Evolutionary conservation across 2,329 filamentous ascomycete genomes (phyloP).

Genomic region (Macroventuria anomochaeta): DNA sequence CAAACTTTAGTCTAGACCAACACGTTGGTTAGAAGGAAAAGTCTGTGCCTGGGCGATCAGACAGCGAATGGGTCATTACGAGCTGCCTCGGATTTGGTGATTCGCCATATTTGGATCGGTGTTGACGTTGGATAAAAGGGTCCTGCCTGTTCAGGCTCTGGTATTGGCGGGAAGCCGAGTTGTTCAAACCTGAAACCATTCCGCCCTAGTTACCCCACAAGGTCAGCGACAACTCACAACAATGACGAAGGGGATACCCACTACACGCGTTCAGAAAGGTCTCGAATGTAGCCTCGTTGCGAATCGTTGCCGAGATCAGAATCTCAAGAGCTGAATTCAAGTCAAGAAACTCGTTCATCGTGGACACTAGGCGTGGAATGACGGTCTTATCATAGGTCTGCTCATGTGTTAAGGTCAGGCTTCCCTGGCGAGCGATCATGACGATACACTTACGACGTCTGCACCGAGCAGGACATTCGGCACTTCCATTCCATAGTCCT

Average conservation of each 20-base stretch:
- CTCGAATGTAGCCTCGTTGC: conserved; percentile 73
- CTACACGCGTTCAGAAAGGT: conserved; percentile 67
- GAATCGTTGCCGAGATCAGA: conserved; percentile 72
- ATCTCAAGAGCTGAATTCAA: conserved; percentile 64
- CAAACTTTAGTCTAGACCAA: conserved; percentile 26
- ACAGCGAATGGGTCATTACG: conserved; percentile 34
- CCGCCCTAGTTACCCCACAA: conserved; percentile 48
- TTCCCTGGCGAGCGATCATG: conserved; percentile 14
- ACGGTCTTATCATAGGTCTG: conserved; percentile 73
- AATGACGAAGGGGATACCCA: conserved; percentile 48
- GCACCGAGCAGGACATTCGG: conserved; percentile 74
- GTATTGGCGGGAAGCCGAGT: conserved; percentile 40
- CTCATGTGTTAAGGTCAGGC: conserved; percentile 23
- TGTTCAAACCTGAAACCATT: conserved; percentile 45
- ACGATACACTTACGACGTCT: conserved; percentile 63
- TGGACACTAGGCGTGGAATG: conserved; percentile 69
- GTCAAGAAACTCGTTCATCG: conserved; percentile 67
- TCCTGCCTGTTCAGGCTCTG: conserved; percentile 58
- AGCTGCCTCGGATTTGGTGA: conserved; percentile 39
- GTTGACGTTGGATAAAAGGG: conserved; percentile 70
- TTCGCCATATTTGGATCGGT: conserved; percentile 64
- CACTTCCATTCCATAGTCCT: conserved; percentile 55
- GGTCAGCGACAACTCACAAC: conserved; percentile 41
- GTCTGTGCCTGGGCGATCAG: conserved; percentile 22
- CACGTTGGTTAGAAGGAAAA: conserved; percentile 23